Conservation (phyloP, 2,329 filamentous ascomycete genomes). For the Cercospora citrullina region DNA sequence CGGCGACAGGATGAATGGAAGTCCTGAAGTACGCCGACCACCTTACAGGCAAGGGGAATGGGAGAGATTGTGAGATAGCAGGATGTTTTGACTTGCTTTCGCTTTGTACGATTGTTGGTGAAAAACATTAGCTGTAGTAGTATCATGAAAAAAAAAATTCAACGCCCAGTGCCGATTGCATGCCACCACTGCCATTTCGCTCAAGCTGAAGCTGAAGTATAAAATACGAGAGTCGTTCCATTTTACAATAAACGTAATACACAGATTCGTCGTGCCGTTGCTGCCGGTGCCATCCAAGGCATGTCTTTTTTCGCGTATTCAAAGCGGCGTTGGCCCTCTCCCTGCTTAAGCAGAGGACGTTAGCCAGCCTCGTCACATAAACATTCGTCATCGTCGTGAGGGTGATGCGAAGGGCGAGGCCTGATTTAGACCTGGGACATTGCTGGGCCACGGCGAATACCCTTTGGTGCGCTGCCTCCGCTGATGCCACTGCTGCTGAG, state of each 20-base stretch:
- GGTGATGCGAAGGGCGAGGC: neutral
- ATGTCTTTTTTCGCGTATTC: neutral
- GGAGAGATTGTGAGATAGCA: neutral
- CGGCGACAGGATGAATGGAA: neutral
- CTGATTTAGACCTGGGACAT: slow-evolving; percentile 58
- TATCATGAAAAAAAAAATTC: slow-evolving; percentile 6
- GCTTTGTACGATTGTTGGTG: neutral
- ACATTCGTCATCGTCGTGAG: neutral
- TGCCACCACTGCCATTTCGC: slow-evolving; percentile 9
- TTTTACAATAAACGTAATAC: slow-evolving; percentile 5
- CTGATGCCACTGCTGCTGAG: slow-evolving; percentile 58
- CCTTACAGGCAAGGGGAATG: neutral
- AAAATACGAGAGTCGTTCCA: slow-evolving; percentile 15
- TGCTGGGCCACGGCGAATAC: slow-evolving; percentile 50
- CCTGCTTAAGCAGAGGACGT: neutral
- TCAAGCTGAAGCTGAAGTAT: neutral
- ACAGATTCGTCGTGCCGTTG: slow-evolving; percentile 8
- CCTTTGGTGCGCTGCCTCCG: slow-evolving; percentile 50
- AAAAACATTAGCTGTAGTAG: slow-evolving; percentile 7
- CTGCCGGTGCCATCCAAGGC: neutral
- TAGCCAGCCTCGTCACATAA: slow-evolving; percentile 6
- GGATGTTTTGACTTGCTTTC: neutral
- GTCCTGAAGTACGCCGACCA: neutral
- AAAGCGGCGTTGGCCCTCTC: slow-evolving; percentile 4
- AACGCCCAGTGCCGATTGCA: neutral